phyloP scores from a whole-genome alignment of 352 stramenopile species.

The Phytophthora kernoviae region DNA sequence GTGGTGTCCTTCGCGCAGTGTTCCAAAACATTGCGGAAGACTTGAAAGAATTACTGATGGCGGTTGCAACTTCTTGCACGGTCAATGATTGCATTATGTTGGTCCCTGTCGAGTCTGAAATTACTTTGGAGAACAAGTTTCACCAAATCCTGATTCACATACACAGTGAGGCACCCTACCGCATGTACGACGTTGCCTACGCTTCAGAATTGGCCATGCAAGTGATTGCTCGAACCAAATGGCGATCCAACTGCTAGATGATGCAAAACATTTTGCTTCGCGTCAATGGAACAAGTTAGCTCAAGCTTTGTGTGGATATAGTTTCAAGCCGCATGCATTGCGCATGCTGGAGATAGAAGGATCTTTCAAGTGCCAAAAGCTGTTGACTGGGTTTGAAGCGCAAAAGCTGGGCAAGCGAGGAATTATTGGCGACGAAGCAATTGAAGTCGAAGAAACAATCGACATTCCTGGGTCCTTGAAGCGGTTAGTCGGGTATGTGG shows the following conservation, averaged over 20 bases:
- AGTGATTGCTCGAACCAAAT: conserved; percentile 42
- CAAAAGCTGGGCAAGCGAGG: no score
- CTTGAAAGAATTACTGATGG: conserved; percentile 21
- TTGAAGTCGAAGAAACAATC: no score
- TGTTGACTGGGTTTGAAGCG: conserved; percentile 24
- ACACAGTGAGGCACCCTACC: conserved; percentile 34
- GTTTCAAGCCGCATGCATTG: conserved; percentile 42
- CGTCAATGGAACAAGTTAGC: conserved; percentile 31
- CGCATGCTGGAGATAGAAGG: conserved; percentile 35
- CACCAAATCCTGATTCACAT: conserved; percentile 44
- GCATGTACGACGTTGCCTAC: conserved; percentile 28
- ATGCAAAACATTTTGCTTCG: conserved; percentile 38
- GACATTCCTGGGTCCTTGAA: conserved; percentile 20
- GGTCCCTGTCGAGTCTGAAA: conserved; percentile 29
- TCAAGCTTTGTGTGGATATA: conserved; percentile 36
- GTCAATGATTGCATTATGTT: conserved; percentile 38
- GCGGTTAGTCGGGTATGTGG: conserved; percentile 27
- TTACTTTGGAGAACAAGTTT: conserved; percentile 33
- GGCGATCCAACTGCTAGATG: conserved; percentile 20
- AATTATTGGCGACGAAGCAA: conserved; percentile 25
- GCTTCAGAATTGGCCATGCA: conserved; percentile 40
- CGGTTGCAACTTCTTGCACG: conserved; percentile 27
- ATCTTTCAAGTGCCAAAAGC: conserved; percentile 24
- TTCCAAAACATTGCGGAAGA: conserved; percentile 36
- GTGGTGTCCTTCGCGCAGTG: conserved; percentile 36